phyloP scores from a whole-genome alignment of 2,329 filamentous ascomycete species.

The Stylonectria norvegica region DNA sequence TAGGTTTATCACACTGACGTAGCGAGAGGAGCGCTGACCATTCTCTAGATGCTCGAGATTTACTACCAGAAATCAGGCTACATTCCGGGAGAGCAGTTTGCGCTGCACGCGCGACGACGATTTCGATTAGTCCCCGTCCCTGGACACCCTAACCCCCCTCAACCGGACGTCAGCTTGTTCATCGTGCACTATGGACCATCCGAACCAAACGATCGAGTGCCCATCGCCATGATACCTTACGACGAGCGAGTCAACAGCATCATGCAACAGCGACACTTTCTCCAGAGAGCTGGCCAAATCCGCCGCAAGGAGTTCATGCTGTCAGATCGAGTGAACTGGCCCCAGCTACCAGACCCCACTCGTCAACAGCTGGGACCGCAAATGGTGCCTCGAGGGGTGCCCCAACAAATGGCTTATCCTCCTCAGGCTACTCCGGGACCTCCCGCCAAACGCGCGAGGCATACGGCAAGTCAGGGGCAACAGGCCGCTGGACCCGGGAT shows the following conservation, averaged over 20 bases:
- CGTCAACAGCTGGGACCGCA: slow-evolving; percentile 50
- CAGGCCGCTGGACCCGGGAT: slow-evolving; percentile 38
- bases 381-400: slow-evolving; percentile 46
- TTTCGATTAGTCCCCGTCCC: slow-evolving; percentile 79
- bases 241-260: slow-evolving; percentile 58
- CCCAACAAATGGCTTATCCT: slow-evolving; percentile 62
- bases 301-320: slow-evolving; percentile 93
- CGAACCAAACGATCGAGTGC: slow-evolving; percentile 70
- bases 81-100: slow-evolving; percentile 68
- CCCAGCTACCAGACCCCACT: slow-evolving; percentile 63
- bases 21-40: slow-evolving; percentile 12
- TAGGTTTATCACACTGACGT: slow-evolving; percentile 33
- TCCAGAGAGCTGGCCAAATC: slow-evolving; percentile 73
- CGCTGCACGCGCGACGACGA: slow-evolving; percentile 75
- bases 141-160: slow-evolving; percentile 64
- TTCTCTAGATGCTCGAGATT: slow-evolving; percentile 75
- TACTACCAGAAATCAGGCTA: slow-evolving; percentile 80
- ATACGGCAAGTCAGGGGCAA: slow-evolving; percentile 41
- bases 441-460: slow-evolving; percentile 53
- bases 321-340: slow-evolving; percentile 85
- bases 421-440: slow-evolving; percentile 48
- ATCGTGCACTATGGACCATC: slow-evolving; percentile 84
- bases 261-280: slow-evolving; percentile 61
- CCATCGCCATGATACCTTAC: slow-evolving; percentile 63
- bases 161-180: slow-evolving; percentile 79